Base-by-base conservation (phyloP, 73 alveolate species). In the Stentor coeruleus region DNA sequence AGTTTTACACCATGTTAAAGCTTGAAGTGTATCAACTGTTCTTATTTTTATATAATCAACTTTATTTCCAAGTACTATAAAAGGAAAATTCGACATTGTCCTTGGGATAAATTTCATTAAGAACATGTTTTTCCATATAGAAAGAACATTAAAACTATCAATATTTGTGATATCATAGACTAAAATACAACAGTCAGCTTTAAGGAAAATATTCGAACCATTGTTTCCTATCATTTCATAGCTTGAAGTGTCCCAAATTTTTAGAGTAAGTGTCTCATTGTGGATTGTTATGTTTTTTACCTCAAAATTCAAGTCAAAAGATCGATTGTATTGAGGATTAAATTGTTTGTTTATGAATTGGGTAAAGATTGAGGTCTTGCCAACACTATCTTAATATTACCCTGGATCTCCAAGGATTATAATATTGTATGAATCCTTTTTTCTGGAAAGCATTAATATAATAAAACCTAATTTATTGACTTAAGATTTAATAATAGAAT, bases 61-160 rank as follows among this genome's bases (percentile, higher is more conserved):
- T 94, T 96, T 96, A 87, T 97, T 97, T 74, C 99, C 99, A n/a
- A 97, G 66, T 58, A 97, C 96, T 55, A 97, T 89, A 89, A 97
- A 97, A 41, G 99, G 99, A 86, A 94, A 97, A 59, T 92, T 92
- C 74, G 87, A 90, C n/a, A 93, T 95, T 77, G 96, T 99, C 3
- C 93, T 90, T 40, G 98, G 98, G 60, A 84, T 81, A 30, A 95
- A 96, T 75, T 87, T 81, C 85, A 84, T 89, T 35, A 96, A 84
- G 83, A 97, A 94, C 75, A 89, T 98, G 28, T 92, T 94, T 77
- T 94, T 96, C 99, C 99, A 97, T 59, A 86, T 88, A 57, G 86
- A 97, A 72, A 96, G 75, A 82, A 91, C 88, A 49, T 97, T 98
- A 86, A 96, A 97, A 81, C 98, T 88, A 74, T 91, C 74, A 3